Evolutionary conservation across 192 early-diverging fungal genomes (phyloP).

Genomic region (Spinellus fusiger): DNA sequence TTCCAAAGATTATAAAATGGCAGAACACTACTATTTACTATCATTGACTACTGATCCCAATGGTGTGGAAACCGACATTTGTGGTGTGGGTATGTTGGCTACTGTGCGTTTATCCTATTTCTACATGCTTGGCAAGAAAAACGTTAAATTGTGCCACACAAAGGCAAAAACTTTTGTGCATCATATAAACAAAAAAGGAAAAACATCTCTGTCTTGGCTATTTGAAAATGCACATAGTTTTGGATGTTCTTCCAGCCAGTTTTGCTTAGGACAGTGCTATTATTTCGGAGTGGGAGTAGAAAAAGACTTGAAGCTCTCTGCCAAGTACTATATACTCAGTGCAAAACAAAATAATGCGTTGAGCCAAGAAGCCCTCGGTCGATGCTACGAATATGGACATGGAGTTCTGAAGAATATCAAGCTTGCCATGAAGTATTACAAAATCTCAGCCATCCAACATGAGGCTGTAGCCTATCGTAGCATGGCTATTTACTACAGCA

Average conservation of each 20-base stretch:
- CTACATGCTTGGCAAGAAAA: constrained; percentile 73
- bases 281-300: constrained; percentile 72
- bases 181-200: constrained; percentile 52
- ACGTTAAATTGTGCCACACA: constrained; percentile 67
- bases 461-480: too few species aligned
- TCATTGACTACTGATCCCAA: constrained; percentile 38
- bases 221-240: constrained; percentile 49
- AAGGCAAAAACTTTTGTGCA: constrained; percentile 77
- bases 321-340: constrained; percentile 65
- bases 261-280: constrained; percentile 72
- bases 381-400: constrained; percentile 79
- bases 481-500: too few species aligned
- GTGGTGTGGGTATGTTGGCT: constrained; percentile 50
- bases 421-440: constrained; percentile 1
- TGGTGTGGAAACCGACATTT: constrained; percentile 5
- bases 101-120: constrained; percentile 65
- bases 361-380: too few species aligned
- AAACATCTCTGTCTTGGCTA: too few species aligned
- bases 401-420: constrained; percentile 29
- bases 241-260: constrained; percentile 46
- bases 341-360: constrained; percentile 56
- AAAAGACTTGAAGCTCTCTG: constrained; percentile 59
- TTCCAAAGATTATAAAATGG: constrained; percentile 51
- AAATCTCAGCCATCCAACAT: too few species aligned
- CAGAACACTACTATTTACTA: constrained; percentile 62